Evolutionary conservation across 1,284 basidiomycete species (phyloP).

Genomic region (Boletus sp.): DNA sequence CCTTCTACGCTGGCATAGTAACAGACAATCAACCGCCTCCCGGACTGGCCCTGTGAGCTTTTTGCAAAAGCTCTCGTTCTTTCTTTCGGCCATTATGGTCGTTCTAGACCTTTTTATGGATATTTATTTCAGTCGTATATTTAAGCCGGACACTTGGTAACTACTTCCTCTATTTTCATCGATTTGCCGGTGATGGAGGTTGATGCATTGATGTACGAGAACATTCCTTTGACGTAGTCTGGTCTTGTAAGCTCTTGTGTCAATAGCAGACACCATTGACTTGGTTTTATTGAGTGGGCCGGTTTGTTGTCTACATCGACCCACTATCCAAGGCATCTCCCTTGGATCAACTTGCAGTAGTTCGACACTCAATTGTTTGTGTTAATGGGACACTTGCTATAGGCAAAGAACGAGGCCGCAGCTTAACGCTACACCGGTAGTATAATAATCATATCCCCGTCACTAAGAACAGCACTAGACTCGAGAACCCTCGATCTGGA

Average conservation of each 20-base stretch:
- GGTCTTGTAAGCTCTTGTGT: conserved; percentile 7
- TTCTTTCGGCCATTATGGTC: neutral
- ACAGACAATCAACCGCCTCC: conserved; percentile 8
- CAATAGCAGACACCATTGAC: too few relatives aligned
- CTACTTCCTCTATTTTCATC: conserved; percentile 5
- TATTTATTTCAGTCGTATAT: conserved; percentile 22
- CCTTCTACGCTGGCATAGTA: conserved; percentile 28
- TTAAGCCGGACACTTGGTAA: conserved; percentile 7
- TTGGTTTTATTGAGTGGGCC: too few relatives aligned
- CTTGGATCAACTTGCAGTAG: too few relatives aligned
- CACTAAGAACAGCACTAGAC: too few relatives aligned
- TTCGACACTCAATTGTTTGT: too few relatives aligned
- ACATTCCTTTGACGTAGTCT: conserved; percentile 5
- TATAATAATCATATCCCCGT: too few relatives aligned
- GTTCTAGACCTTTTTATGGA: conserved; percentile 13
- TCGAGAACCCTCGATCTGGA: neutral
- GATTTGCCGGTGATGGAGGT: conserved; percentile 6
- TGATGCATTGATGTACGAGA: conserved; percentile 9
- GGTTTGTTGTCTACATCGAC: too few relatives aligned
- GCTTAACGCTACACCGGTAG: too few relatives aligned
- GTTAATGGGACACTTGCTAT: too few relatives aligned
- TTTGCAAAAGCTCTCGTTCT: conserved; percentile 1
- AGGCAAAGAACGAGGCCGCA: too few relatives aligned
- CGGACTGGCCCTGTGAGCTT: conserved; percentile 22
- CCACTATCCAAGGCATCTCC: too few relatives aligned